Evolutionary conservation across 2,329 filamentous ascomycete species (phyloP).

Genomic region (Aspergillus candidus): DNA sequence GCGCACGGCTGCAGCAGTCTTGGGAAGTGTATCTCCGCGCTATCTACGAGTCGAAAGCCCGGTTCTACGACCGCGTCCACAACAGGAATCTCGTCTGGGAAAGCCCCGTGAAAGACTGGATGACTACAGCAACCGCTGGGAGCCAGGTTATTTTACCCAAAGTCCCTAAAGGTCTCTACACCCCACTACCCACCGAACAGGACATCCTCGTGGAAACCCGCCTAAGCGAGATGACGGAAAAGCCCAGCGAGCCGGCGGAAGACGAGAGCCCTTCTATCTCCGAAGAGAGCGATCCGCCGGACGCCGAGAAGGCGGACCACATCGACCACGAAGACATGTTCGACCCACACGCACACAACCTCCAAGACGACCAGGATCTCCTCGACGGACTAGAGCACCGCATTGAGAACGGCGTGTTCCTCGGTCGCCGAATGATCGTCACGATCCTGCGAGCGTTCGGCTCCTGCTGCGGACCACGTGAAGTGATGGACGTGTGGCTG

Average conservation of each 20-base stretch:
- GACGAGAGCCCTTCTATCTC: too few species aligned
- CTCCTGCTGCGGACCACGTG: slow-evolving; percentile 29
- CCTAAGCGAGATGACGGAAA: not conserved
- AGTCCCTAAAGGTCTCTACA: slow-evolving; percentile 18
- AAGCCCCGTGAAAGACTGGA: slow-evolving; percentile 21
- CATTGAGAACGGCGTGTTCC: slow-evolving; percentile 36
- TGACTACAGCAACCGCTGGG: slow-evolving; percentile 1
- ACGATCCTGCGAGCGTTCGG: slow-evolving; percentile 37
- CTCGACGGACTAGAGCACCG: slow-evolving; percentile 22
- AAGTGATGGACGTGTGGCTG: slow-evolving; percentile 34
- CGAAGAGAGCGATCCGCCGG: too few species aligned
- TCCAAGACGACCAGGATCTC: slow-evolving; percentile 4
- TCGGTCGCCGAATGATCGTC: slow-evolving; percentile 37
- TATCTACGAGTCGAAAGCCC: slow-evolving; percentile 31
- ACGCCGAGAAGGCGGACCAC: slow-evolving; percentile 1
- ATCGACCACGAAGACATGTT: slow-evolving; percentile 13
- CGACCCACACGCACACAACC: slow-evolving; percentile 2
- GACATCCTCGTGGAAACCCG: not conserved
- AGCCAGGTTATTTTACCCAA: slow-evolving; percentile 6
- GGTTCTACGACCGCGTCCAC: slow-evolving; percentile 16
- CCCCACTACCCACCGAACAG: slow-evolving; percentile 17
- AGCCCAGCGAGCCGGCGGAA: not conserved
- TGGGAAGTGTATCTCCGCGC: slow-evolving; percentile 57
- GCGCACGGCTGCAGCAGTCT: slow-evolving; percentile 59
- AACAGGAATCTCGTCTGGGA: slow-evolving; percentile 21